Base-by-base conservation (phyloP, 352 stramenopile species). In the Pythium brassicae region DNA sequence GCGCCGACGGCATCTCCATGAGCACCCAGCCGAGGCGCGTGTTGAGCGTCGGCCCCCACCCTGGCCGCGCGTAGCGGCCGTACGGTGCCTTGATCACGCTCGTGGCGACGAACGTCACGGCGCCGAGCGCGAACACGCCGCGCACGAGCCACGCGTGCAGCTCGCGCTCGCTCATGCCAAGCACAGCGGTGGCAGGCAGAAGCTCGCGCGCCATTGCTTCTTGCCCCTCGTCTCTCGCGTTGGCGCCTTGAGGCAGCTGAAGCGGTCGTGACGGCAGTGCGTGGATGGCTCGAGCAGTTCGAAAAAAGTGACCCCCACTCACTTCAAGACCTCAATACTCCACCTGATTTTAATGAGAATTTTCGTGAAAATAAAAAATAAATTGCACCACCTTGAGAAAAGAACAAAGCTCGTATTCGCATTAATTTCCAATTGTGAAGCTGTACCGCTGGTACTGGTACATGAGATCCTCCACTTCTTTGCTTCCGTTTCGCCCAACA, bases 1-100 rank as follows among this genome's bases (percentile, higher is more conserved):
- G 34, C n/a, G 72, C 78, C 6, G 80, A 91, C 14, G 76, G 76
- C 17, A 70, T 61, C 65, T 91, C 80, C 80, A 91, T 91, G 50
- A 91, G 44, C 25, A 87, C 59, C 80, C 80, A 91, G 19, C 80
- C 80, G 39, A 89, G 59, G 0, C 75, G 76, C 35, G 69, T 78
- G 52, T 76, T 65, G 26, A 89, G 42, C 6, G 72, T 79, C 26
- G 72, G 78, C 0, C 80, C 80, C 80, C 80, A 91, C 4, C 73
- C 76, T 3, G 66, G 55, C 10, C 76, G 75, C 50, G 66, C 53
- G 57, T 87, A 66, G 14, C 80, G 74, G 0, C 80, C 80, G 55
- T 89, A 91, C 20, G 80, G 80, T 12, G 80, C 80, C 35, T 72
- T 84, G 55, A 91, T 69, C 35, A 80, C 50, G 52, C 59, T 76